A percentile compares a stretch with the other conserved stretches of the same genome.
phyloP scores from a whole-genome alignment of 2,329 filamentous ascomycete species.

The Sarocladiaceae sp. region DNA sequence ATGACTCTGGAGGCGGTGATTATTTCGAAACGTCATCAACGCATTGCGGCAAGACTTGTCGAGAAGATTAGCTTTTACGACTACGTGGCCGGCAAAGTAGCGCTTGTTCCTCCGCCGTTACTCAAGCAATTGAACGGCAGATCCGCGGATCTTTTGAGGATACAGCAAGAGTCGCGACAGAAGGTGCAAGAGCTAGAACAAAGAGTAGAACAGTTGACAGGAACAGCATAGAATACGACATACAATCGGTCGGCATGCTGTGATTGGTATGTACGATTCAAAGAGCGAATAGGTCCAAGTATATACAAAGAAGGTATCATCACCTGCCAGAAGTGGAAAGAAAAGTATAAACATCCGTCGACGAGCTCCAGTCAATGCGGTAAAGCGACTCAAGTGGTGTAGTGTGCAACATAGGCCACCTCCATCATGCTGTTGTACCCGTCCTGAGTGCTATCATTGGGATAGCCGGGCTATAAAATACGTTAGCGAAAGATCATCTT shows the following conservation, averaged over 20 bases:
- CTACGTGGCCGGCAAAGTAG: constrained; percentile 29
- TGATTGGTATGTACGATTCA: constrained; percentile 6
- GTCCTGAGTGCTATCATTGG: constrained; percentile 33
- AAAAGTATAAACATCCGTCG: neutral
- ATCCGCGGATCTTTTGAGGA: neutral
- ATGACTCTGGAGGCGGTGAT: constrained; percentile 61
- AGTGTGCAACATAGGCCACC: constrained; percentile 20
- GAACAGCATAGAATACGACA: neutral
- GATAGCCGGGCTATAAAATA: constrained; percentile 33
- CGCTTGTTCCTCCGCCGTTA: constrained; percentile 37
- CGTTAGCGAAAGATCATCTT: neutral
- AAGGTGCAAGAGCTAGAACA: neutral
- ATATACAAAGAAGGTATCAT: constrained; percentile 8
- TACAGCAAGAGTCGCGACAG: neutral
- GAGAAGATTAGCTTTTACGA: constrained; percentile 83
- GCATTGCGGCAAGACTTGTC: constrained; percentile 67
- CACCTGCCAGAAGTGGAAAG: neutral
- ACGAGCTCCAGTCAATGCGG: neutral
- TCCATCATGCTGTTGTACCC: constrained; percentile 25
- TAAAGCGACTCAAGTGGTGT: constrained; percentile 8
- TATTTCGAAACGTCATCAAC: constrained; percentile 69
- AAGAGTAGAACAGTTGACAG: neutral
- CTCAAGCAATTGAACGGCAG: constrained; percentile 24
- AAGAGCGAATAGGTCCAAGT: neutral
- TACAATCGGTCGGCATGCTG: no score